These are phyloP conservation scores for Chalara sp. DNA, from an alignment of 2,329 filamentous ascomycete species.

Conservation along the genomic window DNA sequence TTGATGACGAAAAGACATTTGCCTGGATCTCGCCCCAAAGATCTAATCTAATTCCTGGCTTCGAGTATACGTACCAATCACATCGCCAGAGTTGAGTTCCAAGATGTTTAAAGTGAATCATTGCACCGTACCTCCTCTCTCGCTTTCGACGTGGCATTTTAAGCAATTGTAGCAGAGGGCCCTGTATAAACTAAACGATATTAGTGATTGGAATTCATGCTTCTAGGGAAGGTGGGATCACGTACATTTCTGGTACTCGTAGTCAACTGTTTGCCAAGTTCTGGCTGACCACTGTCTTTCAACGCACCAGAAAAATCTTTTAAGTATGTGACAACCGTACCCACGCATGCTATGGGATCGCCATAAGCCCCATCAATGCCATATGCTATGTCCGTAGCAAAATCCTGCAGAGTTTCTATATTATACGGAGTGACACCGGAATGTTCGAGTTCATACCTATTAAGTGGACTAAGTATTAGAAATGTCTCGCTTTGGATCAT, in stretches of 20 bases:
- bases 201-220: conserved; percentile 2
- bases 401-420: conserved; percentile 7
- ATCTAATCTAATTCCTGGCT: too few relatives aligned
- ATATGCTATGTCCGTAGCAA: conserved; percentile 1
- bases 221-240: background rate
- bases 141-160: too few relatives aligned
- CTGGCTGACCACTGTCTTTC: background rate
- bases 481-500: background rate
- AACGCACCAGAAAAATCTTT: conserved; percentile 2
- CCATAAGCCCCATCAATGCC: conserved; percentile 3
- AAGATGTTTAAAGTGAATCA: too few relatives aligned
- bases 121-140: too few relatives aligned
- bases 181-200: too few relatives aligned
- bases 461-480: background rate
- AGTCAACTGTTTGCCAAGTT: background rate
- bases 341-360: background rate
- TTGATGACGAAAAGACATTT: too few relatives aligned
- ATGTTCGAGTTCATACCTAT: background rate
- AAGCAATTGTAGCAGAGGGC: too few relatives aligned
- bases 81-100: too few relatives aligned
- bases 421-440: background rate
- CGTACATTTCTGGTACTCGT: background rate
- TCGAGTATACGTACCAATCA: too few relatives aligned
- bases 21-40: too few relatives aligned
- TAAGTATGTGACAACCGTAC: background rate